These are phyloP conservation scores for Aphanomyces invadans DNA, from an alignment of 352 stramenopile genomes.

Conservation along the genomic window DNA sequence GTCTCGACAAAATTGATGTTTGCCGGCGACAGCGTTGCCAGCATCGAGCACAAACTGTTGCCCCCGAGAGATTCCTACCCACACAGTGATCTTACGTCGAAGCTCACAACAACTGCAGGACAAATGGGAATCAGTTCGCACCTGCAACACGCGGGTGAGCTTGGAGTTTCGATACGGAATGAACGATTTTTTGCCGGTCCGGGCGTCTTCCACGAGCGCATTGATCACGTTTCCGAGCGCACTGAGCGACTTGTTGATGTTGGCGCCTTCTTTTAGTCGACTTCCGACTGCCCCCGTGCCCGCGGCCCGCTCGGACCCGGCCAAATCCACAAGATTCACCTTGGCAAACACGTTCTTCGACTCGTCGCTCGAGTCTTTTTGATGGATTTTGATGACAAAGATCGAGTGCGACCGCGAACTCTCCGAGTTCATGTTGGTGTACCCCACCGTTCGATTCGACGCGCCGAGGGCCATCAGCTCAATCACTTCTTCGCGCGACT, in stretches of 20 bases:
- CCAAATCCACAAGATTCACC: slow-evolving; percentile 93
- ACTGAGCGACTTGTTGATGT: slow-evolving; percentile 92
- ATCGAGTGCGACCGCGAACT: slow-evolving; percentile 92
- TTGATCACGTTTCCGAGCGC: slow-evolving; percentile 92
- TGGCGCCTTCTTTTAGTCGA: slow-evolving; percentile 89
- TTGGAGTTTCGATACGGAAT: slow-evolving; percentile 93
- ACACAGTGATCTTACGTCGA: too few relatives aligned
- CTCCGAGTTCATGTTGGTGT: slow-evolving; percentile 92
- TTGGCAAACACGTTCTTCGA: slow-evolving; percentile 87
- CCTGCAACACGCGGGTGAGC: slow-evolving; percentile 87
- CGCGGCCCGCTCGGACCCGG: slow-evolving; percentile 83
- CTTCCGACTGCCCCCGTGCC: slow-evolving; percentile 87
- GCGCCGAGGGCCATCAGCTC: slow-evolving; percentile 70
- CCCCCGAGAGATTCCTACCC: slow-evolving; percentile 81
- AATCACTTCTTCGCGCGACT: slow-evolving; percentile 76
- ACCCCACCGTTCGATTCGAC: slow-evolving; percentile 58
- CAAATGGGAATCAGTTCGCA: too few relatives aligned
- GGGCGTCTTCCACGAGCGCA: slow-evolving; percentile 76
- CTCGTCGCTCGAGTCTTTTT: slow-evolving; percentile 82
- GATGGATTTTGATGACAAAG: slow-evolving; percentile 93
- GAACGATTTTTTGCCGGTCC: slow-evolving; percentile 81
- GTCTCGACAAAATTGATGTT: slow-evolving; percentile 95
- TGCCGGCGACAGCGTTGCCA: slow-evolving; percentile 90
- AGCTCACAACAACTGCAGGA: too few relatives aligned
- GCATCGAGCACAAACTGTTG: slow-evolving; percentile 93